Conservation (phyloP, 2,329 filamentous ascomycete genomes). For the Aspergillus sp. region DNA sequence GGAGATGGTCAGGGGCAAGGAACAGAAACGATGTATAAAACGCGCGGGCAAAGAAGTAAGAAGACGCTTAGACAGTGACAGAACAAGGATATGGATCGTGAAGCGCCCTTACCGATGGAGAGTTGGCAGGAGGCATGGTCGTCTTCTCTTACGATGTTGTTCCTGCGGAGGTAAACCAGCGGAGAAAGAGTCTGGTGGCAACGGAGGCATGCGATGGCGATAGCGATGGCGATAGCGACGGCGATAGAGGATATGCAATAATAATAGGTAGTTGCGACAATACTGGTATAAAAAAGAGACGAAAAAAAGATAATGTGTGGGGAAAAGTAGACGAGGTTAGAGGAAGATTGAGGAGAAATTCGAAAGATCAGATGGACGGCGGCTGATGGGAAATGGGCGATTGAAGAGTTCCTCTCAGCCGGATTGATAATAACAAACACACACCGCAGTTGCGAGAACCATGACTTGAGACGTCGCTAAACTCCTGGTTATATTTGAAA, state of each 20-base stretch:
- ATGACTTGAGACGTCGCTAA: too few relatives aligned
- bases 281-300: neutral
- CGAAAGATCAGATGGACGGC: neutral
- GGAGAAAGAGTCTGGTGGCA: neutral
- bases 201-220: neutral
- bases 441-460: too few relatives aligned
- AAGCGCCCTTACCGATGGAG: slow-evolving; percentile 34
- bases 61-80: neutral
- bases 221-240: neutral
- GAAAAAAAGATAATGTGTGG: neutral
- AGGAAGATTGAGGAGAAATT: neutral
- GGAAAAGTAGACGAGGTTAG: neutral
- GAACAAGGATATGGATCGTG: too few relatives aligned
- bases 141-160: slow-evolving; percentile 1
- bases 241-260: neutral
- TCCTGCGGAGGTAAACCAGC: neutral
- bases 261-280: neutral
- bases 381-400: neutral
- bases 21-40: slow-evolving; percentile 8
- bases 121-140: slow-evolving; percentile 39
- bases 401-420: neutral
- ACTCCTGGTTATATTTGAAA: too few relatives aligned
- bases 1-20: slow-evolving; percentile 3
- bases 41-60: slow-evolving; percentile 1
- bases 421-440: neutral